phyloP scores from a whole-genome alignment of 768 basidiomycete genomes.

The Tylopilus subfusipes region DNA sequence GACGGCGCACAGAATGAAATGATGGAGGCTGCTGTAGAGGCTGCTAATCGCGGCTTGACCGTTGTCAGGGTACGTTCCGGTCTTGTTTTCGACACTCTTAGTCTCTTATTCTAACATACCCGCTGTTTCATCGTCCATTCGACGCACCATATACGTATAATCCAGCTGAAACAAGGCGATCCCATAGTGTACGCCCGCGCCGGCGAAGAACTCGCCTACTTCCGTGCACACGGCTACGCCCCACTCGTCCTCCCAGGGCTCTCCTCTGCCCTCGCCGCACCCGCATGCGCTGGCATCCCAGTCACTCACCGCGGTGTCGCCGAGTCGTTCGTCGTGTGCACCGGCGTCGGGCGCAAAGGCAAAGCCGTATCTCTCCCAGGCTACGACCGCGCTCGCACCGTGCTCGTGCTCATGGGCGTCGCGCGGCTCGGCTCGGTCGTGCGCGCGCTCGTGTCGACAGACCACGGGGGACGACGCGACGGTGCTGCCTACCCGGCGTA shows the following conservation, averaged over 20 bases:
- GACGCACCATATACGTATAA: not conserved
- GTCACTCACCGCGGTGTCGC: conserved; percentile 95
- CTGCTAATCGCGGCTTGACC: conserved; percentile 71
- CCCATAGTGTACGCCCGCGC: conserved; percentile 92
- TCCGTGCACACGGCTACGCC: conserved; percentile 82
- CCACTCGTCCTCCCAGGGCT: conserved; percentile 87
- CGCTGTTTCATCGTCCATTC: not conserved
- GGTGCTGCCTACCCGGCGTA: conserved; percentile 66
- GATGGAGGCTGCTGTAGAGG: conserved; percentile 88
- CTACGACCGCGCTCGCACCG: conserved; percentile 77
- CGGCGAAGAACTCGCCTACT: conserved; percentile 92
- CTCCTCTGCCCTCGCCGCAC: conserved; percentile 84
- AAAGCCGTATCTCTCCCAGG: conserved; percentile 81
- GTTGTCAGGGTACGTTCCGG: conserved; percentile 73
- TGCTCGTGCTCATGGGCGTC: conserved; percentile 93
- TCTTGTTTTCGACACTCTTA: conserved; percentile 2
- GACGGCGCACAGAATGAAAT: conserved; percentile 93
- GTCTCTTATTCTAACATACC: not conserved
- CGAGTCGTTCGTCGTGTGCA: conserved; percentile 86
- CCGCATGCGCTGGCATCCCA: conserved; percentile 86
- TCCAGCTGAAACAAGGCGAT: conserved; percentile 93
- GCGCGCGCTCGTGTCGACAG: conserved; percentile 44
- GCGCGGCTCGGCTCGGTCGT: conserved; percentile 77
- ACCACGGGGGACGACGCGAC: conserved; percentile 37
- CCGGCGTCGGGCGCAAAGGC: conserved; percentile 87